Conservation (phyloP, 805 yeast species). For the Yarrowia sp. region DNA sequence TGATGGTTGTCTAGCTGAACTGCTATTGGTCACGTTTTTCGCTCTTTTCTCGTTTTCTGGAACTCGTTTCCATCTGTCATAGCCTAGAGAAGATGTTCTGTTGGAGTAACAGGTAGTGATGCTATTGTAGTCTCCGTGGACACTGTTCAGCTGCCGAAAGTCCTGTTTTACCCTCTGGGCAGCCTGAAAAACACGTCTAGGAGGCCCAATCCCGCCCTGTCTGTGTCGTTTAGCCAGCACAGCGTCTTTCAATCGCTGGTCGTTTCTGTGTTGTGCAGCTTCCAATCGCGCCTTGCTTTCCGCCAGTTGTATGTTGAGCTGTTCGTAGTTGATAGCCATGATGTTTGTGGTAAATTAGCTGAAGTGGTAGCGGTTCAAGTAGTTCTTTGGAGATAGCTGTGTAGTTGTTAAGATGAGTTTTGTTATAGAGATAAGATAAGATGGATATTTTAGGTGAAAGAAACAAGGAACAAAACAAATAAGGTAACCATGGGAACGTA, state of each 20-base stretch:
- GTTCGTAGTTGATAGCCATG: slow-evolving; percentile 14
- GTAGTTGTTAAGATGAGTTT: neutral
- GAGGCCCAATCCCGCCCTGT: neutral
- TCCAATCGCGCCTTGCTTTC: slow-evolving; percentile 17
- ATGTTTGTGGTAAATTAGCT: neutral
- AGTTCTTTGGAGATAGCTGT: neutral
- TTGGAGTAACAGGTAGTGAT: neutral
- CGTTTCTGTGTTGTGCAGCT: slow-evolving; percentile 8
- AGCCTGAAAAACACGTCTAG: neutral
- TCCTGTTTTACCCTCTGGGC: neutral
- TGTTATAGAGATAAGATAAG: no score
- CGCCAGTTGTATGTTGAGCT: slow-evolving; percentile 3
- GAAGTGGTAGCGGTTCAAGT: neutral
- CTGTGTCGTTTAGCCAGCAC: neutral
- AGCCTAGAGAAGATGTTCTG: no score
- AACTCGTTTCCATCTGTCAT: no score
- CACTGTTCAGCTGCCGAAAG: neutral
- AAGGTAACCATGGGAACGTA: no score
- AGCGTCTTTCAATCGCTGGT: neutral
- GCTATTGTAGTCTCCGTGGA: neutral
- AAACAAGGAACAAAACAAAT: no score
- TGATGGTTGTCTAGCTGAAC: neutral
- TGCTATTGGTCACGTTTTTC: no score
- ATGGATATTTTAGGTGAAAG: no score
- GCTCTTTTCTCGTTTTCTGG: no score